phyloP scores from a whole-genome alignment of 2,329 filamentous ascomycete species.

The Botrytis tulipae region DNA sequence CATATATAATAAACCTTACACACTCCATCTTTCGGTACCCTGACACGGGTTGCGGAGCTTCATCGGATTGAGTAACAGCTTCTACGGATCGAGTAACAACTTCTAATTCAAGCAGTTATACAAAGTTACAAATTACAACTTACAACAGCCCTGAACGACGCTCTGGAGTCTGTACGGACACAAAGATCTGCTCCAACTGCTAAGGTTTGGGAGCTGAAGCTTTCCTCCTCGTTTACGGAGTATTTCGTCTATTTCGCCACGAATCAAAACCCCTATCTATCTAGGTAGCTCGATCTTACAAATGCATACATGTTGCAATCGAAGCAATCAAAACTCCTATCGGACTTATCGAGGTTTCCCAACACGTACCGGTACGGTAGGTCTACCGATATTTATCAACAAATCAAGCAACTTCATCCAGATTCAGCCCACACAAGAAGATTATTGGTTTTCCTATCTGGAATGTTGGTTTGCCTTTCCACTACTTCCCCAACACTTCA shows the following conservation, averaged over 20 bases:
- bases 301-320: background rate
- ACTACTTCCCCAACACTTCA: background rate
- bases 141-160: background rate
- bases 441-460: background rate
- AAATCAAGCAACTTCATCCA: background rate
- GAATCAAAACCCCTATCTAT: slow-evolving; percentile 4
- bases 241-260: background rate
- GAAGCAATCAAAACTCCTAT: background rate
- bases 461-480: background rate
- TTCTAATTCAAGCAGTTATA: background rate
- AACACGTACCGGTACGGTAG: background rate
- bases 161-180: background rate
- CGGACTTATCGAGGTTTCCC: background rate
- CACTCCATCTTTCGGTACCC: background rate
- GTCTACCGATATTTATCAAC: background rate
- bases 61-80: background rate
- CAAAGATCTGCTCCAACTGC: slow-evolving; percentile 4
- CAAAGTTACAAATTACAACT: background rate
- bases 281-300: slow-evolving; percentile 1
- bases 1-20: background rate
- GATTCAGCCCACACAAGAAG: background rate
- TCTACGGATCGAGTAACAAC: background rate
- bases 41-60: background rate
- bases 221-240: background rate
- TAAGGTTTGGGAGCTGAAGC: background rate